Base-by-base conservation (phyloP, 129 eudicot species). In the Heracleum sosnowskyi region DNA sequence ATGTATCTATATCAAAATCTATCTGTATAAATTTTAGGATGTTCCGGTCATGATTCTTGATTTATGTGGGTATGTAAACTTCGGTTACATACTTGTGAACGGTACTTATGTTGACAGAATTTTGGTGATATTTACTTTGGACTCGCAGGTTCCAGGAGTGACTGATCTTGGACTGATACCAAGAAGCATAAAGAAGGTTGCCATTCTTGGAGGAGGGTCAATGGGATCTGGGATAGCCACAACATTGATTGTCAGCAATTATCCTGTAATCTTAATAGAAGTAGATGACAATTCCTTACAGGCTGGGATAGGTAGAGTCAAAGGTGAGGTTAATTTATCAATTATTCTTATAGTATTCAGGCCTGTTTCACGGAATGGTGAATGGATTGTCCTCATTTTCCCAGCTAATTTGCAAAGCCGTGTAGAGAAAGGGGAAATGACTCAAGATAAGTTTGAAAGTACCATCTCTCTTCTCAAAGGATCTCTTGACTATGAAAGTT, bases 181-280 rank as follows among this genome's bases (percentile, higher is more conserved):
- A 78, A 88, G 97, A 80, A 81, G 66, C 37, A 83, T 91, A 53
- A 87, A 83, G n/a, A 91, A 87, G 89, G 97, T 95, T 79, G 97
- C 94, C 39, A 82, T 95, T 81, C 91, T 95, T 74, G 98, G 98
- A 69, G 98, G 98, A 41, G 98, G 98, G 40, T 84, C 88, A 31
- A 92, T 90, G 97, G 98, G 98, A 34, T 95, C 98, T 39, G 96
- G 98, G 66, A 95, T 91, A 84, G 96, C 98, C 70, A 95, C 94
- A n/a, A 92, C 97, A 55, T 77, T 95, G 73, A 81, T 95, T 80
- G 86, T 90, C 40, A 84, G 91, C 78, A 88, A 87, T 33, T 91
- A 90, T 82, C 85, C 83, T 36, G 98, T 95, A 73, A 70, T 91
- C 51, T 82, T 95, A 53, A 91, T 90, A 88, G 98, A 95, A 90